Evolutionary conservation across 768 basidiomycete species (phyloP).

Genomic region (Pisolithus albus): DNA sequence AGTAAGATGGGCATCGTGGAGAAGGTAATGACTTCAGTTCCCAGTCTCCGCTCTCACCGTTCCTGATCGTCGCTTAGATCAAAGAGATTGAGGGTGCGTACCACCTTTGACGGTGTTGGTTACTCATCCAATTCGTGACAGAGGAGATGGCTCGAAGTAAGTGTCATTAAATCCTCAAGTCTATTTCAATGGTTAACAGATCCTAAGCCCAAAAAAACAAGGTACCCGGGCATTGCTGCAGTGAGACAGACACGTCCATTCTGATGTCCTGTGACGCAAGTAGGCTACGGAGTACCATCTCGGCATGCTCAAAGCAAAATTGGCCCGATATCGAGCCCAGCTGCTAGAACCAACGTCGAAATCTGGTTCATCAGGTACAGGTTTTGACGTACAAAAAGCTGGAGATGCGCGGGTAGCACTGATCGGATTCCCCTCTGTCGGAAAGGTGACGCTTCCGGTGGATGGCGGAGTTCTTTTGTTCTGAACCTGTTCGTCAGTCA

Average conservation of each 20-base stretch:
- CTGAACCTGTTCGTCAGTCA: conserved; percentile 43
- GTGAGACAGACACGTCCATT: conserved; percentile 1
- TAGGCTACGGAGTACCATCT: conserved; percentile 94
- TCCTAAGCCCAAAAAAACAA: conserved; percentile 88
- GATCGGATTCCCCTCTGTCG: conserved; percentile 95
- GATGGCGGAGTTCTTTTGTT: neutral
- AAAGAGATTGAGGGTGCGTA: conserved; percentile 90
- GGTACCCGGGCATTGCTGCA: conserved; percentile 33
- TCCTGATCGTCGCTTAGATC: conserved; percentile 46
- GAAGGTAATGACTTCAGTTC: conserved; percentile 49
- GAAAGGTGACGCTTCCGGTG: conserved; percentile 46
- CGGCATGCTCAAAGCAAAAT: conserved; percentile 88
- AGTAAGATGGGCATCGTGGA: conserved; percentile 85
- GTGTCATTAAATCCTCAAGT: conserved; percentile 25
- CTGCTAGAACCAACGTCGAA: conserved; percentile 88
- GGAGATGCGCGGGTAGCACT: conserved; percentile 89
- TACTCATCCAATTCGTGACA: conserved; percentile 23
- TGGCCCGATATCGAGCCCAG: conserved; percentile 91
- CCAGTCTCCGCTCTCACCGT: conserved; percentile 2
- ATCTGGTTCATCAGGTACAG: conserved; percentile 70
- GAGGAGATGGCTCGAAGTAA: conserved; percentile 98
- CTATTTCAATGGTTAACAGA: neutral
- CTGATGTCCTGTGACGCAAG: conserved; percentile 9
- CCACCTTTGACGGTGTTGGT: neutral
- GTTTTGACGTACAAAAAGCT: conserved; percentile 82